Evolutionary conservation across 495 filamentous ascomycete genomes (phyloP).

Genomic region (Aspergillus leporis): DNA sequence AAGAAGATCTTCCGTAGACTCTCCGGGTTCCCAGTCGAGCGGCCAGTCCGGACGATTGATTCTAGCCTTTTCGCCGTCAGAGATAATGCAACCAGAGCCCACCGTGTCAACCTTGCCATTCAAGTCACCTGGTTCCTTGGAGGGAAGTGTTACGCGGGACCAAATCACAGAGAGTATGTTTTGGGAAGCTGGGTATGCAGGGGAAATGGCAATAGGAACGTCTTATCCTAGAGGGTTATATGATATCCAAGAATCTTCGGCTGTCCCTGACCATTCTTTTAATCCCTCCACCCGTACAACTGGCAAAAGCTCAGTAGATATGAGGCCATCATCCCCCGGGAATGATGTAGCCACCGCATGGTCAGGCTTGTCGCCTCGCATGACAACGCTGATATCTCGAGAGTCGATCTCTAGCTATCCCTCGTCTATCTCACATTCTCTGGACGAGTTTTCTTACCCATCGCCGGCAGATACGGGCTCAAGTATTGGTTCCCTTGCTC

Average conservation of each 20-base stretch:
- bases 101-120: slow-evolving; percentile 1
- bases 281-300: slow-evolving; percentile 20
- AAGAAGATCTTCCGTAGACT: slow-evolving; percentile 40
- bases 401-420: slow-evolving; percentile 20
- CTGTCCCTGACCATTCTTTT: slow-evolving; percentile 28
- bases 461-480: slow-evolving; percentile 31
- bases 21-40: slow-evolving; percentile 37
- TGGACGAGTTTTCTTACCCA: slow-evolving; percentile 25
- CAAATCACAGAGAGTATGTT: slow-evolving; percentile 14
- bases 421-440: slow-evolving; percentile 20
- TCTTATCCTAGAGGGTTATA: slow-evolving; percentile 29
- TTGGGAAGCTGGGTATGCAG: slow-evolving; percentile 18
- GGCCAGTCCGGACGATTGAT: slow-evolving; percentile 25
- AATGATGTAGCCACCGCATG: slow-evolving; percentile 26
- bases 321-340: slow-evolving; percentile 21
- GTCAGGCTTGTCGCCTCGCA: slow-evolving; percentile 24
- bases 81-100: slow-evolving; percentile 11
- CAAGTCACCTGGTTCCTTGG: slow-evolving; percentile 10
- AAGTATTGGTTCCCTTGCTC: slow-evolving; percentile 31
- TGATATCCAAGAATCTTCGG: slow-evolving; percentile 30
- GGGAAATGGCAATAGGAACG: slow-evolving; percentile 21
- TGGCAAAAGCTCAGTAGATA: slow-evolving; percentile 24
- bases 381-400: slow-evolving; percentile 16
- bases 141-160: slow-evolving; percentile 9
- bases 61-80: slow-evolving; percentile 21